Evolutionary conservation across 2,329 filamentous ascomycete species (phyloP).

Genomic region (Dactylellina leptospora): DNA sequence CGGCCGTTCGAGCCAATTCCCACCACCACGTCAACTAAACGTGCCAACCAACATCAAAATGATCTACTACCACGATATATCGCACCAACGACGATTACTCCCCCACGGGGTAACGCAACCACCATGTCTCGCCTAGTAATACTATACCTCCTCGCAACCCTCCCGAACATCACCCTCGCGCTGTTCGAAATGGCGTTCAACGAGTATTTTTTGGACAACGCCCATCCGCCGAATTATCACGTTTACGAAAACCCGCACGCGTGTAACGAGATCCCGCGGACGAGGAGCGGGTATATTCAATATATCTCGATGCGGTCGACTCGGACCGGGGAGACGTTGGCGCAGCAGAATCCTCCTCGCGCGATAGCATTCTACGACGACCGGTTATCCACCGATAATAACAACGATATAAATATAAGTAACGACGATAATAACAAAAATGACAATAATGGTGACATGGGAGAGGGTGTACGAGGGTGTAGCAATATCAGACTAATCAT

Average conservation of each 20-base stretch:
- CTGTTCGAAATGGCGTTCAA: slow-evolving; percentile 22
- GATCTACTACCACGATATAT: background rate
- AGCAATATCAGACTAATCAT: background rate
- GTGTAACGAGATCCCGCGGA: slow-evolving; percentile 12
- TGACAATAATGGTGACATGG: background rate
- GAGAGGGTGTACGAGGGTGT: background rate
- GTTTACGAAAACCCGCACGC: slow-evolving; percentile 3
- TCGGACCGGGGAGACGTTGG: background rate
- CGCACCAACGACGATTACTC: background rate
- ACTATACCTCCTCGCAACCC: slow-evolving; percentile 3
- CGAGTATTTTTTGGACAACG: background rate
- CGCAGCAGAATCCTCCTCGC: background rate
- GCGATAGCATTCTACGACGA: slow-evolving; percentile 9
- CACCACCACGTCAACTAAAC: background rate
- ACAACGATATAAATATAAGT: too few relatives aligned
- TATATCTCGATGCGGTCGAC: background rate
- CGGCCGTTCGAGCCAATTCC: background rate
- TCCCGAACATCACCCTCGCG: background rate
- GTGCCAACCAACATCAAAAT: background rate
- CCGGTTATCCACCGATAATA: too few relatives aligned
- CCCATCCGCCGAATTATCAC: background rate
- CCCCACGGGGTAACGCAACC: background rate
- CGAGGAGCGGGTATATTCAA: slow-evolving; percentile 1
- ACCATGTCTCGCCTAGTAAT: background rate
- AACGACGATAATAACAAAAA: too few relatives aligned